phyloP scores from a whole-genome alignment of 192 early-diverging fungal genomes.

The Mortierella claussenii region DNA sequence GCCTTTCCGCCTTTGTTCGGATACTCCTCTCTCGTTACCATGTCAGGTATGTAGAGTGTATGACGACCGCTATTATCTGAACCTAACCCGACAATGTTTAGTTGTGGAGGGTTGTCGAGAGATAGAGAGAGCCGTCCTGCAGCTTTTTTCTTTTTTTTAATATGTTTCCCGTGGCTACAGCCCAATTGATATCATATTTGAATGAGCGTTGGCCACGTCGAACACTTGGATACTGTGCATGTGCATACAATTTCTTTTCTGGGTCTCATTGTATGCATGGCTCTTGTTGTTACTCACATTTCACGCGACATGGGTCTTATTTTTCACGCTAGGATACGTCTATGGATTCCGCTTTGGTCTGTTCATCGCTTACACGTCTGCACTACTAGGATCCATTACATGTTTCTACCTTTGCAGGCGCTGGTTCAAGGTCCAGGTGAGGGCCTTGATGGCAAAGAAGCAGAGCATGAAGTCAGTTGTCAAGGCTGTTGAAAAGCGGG shows the following conservation, averaged over 20 bases:
- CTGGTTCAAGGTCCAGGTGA: slow-evolving; percentile 60
- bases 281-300: not conserved
- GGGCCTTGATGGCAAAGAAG: slow-evolving; percentile 56
- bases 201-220: no score
- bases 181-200: no score
- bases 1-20: slow-evolving; percentile 78
- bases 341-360: slow-evolving; percentile 72
- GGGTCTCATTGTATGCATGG: not conserved
- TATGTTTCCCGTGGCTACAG: no score
- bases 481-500: slow-evolving; percentile 69
- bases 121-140: not conserved
- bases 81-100: no score
- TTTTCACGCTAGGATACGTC: slow-evolving; percentile 60
- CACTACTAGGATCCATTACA: slow-evolving; percentile 61
- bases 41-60: slow-evolving; percentile 52
- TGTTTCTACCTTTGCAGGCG: slow-evolving; percentile 64
- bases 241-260: not conserved
- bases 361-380: slow-evolving; percentile 70
- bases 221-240: no score
- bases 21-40: slow-evolving; percentile 69
- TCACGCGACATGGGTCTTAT: no score
- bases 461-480: slow-evolving; percentile 63
- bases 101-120: not conserved
- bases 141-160: not conserved
- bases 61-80: no score